phyloP scores from a whole-genome alignment of 371 early-diverging fungal genomes.

The Parasitella parasitica region DNA sequence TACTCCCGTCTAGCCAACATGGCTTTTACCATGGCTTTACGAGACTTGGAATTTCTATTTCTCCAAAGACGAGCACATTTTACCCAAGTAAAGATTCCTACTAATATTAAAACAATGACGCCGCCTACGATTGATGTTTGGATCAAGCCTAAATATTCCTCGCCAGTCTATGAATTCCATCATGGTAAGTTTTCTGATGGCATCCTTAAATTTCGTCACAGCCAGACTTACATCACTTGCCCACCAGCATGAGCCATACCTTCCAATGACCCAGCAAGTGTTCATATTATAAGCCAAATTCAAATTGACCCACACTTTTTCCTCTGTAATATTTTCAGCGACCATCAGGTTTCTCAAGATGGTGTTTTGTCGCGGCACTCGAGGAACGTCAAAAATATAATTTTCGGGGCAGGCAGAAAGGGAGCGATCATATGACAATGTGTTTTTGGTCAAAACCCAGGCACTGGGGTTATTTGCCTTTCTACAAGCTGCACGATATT shows the following conservation, averaged over 20 bases:
- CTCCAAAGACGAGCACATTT: conserved; percentile 44
- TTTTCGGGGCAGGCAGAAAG: conserved; percentile 29
- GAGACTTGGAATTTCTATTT: conserved; percentile 28
- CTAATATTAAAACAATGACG: conserved; percentile 37
- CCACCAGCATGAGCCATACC: conserved; percentile 42
- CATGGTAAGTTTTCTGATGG: too few species aligned
- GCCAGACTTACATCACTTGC: conserved; percentile 25
- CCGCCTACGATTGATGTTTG: conserved; percentile 38
- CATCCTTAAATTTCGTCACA: too few species aligned
- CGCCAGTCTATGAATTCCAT: background rate
- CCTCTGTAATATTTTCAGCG: background rate
- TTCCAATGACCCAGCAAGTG: conserved; percentile 38
- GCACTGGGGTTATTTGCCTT: conserved; percentile 12
- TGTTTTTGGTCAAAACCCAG: conserved; percentile 33
- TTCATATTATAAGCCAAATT: conserved; percentile 24
- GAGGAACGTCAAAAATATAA: conserved; percentile 38
- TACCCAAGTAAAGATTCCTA: conserved; percentile 41
- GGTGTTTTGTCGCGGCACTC: conserved; percentile 27
- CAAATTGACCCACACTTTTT: conserved; percentile 39
- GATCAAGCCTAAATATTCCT: conserved; percentile 25
- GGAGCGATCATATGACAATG: conserved; percentile 32
- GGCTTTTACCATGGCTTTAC: conserved; percentile 33
- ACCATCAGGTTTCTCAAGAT: conserved; percentile 3
- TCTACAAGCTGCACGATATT: conserved; percentile 34
- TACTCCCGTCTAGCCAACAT: conserved; percentile 40